Base-by-base conservation (phyloP, 495 filamentous ascomycete species). In the Aspergillus affinis region DNA sequence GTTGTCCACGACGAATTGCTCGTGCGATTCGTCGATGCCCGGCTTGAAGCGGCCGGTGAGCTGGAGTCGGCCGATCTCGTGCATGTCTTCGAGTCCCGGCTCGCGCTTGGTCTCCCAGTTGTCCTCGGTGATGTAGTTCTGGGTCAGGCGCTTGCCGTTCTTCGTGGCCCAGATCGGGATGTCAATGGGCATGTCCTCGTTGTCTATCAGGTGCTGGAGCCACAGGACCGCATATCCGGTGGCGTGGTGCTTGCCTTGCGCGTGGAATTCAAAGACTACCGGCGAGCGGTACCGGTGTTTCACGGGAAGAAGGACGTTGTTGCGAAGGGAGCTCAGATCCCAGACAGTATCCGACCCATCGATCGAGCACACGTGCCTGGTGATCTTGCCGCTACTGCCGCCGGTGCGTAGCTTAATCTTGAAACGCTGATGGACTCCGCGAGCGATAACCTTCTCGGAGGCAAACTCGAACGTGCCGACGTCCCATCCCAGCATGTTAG, bases 401-500 rank as follows among this genome's bases (percentile, higher is more conserved):
- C 93, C 91, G 32, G 93, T 97, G 21, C 91, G 80, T 60, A 97
- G 70, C 69, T 85, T 86, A 50, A 93, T 78, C 68, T 90, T 92
- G 36, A 84, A 69, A 21, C 78, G 71, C 0, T 83, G 81, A 0
- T 76, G 75, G 67, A 89, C 92, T 12, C 76, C 69, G 48, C 76
- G 72, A 0, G 86, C 84, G 21, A 83, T 74, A 54, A 96, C 82
- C 51, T 80, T 84, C 23, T 91, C 83, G 0, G 84, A 86, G 0
- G 68, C 68, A 69, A 98, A 96, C 64, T 96, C 90, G 66, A 97
- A 96, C 0, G 92, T 95, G 30, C 94, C 94, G 17, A 96, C 90
- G 59, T 97, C 91, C 84, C 91, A 97, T 26, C 93, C 91, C 8
- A 96, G 84, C 75, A 94, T 86, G 21, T 85, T 78, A 0, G 90